These are phyloP conservation scores for Fusarium sublunatum DNA, from an alignment of 2,329 filamentous ascomycete genomes.

Conservation along the genomic window DNA sequence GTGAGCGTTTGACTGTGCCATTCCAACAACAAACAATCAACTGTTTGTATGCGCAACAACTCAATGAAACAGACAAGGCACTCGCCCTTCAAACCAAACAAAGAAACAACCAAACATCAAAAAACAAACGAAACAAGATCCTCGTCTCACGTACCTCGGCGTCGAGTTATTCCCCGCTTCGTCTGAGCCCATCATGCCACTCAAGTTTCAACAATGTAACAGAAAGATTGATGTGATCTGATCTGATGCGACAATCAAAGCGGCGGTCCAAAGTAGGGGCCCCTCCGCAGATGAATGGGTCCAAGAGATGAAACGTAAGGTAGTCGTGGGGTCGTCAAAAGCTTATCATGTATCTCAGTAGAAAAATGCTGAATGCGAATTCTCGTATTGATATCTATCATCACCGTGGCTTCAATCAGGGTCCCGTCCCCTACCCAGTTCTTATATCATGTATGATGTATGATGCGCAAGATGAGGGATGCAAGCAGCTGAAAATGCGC, in stretches of 20 bases:
- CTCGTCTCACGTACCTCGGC: conserved; percentile 31
- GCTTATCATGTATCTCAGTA: not conserved
- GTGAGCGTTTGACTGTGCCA: not conserved
- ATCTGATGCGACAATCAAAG: not conserved
- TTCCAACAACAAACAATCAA: not conserved
- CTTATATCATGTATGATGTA: conserved; percentile 28
- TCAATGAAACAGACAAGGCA: not conserved
- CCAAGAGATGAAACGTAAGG: conserved; percentile 16
- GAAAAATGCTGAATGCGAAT: not conserved
- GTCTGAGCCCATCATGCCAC: conserved; percentile 43
- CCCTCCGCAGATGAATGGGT: conserved; percentile 7
- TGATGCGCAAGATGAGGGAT: not conserved
- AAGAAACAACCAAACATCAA: too few species aligned
- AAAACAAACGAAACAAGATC: conserved; percentile 35
- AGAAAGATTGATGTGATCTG: conserved; percentile 7
- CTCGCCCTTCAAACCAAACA: conserved; percentile 17
- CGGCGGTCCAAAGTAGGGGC: conserved; percentile 5
- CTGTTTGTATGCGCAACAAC: not conserved
- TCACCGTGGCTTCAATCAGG: not conserved
- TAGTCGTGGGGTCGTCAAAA: not conserved
- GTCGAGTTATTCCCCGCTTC: conserved; percentile 36
- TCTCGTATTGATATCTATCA: not conserved
- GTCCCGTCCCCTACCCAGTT: too few species aligned
- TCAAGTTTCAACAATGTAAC: conserved; percentile 33
- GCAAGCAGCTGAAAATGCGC: conserved; percentile 30